Conservation (phyloP, 225 moss, liverwort and hornwort species). For the Marchantia paleacea region DNA sequence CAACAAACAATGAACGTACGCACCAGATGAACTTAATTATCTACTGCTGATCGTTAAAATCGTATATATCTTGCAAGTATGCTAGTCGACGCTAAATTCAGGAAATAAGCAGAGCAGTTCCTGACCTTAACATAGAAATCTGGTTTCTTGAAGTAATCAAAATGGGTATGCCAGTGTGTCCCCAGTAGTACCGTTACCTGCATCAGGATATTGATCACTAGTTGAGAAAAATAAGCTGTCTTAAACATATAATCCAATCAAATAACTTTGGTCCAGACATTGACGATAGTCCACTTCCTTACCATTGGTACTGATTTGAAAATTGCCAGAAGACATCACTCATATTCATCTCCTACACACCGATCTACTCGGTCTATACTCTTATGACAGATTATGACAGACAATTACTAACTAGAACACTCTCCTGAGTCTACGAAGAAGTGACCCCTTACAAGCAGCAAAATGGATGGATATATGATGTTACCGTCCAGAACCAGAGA, state of each 20-base stretch:
- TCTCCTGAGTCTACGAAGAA: background rate
- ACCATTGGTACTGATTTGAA: too few species aligned
- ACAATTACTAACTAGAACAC: background rate
- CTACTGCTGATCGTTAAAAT: too few species aligned
- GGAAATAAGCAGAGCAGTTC: background rate
- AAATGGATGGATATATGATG: background rate
- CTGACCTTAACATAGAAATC: conserved; percentile 87
- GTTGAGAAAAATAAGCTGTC: background rate
- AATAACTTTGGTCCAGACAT: background rate
- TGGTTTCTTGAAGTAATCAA: conserved; percentile 69
- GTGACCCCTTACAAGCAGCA: background rate
- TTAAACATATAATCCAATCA: background rate
- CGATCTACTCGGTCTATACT: too few species aligned
- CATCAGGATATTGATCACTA: background rate
- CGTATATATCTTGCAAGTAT: background rate
- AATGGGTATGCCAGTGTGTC: conserved; percentile 80
- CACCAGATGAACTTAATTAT: too few species aligned
- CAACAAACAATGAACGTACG: background rate
- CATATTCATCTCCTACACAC: background rate
- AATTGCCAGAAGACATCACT: background rate
- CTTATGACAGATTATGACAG: too few species aligned
- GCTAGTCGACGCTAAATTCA: background rate
- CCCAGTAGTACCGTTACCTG: conserved; percentile 78
- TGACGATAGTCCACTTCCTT: too few species aligned
- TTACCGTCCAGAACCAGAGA: background rate